Base-by-base conservation (phyloP, 2,329 filamentous ascomycete genomes). In the Chalaropsis ovoidea region DNA sequence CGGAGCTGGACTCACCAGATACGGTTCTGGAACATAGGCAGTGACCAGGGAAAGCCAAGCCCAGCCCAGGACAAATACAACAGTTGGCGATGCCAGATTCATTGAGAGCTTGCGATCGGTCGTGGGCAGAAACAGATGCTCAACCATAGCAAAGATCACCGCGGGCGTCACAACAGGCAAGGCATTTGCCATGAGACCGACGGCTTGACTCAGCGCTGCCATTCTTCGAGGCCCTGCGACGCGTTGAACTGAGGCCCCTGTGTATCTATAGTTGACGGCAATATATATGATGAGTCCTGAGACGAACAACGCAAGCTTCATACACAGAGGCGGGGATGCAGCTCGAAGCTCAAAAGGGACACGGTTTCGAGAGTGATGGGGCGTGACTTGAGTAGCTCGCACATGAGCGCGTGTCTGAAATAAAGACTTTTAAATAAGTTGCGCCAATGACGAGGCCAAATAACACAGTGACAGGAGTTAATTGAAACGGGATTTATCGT, bases 21-120 rank as follows among this genome's bases (percentile, higher is more conserved):
- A 85, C 0, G 82, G 81, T 65, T 81, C 77, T 2, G 80, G 78
- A 22, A 81, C 80, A 22, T 72, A 68, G 43, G 69, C 61, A 41
- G 73, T 74, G 10, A 80, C 76, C 3, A 75, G 69, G 1, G 70
- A 70, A 1, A 78, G 71, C 79, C 79, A 81, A 5, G 70, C 65
- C 39, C 71, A 71, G 10, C 71, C 71, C 0, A 74, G 67, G 7
- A 74, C 13, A 22, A 72, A 73, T 13, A 76, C 61, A 8, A 68
- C 35, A 2, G 52, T 61, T 7, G 61, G 61, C 2, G 39, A 24
- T 3, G 54, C 45, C 6, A 67, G 35, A 49, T 64, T 64, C n/a
- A 47, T 24, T 11, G 47, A 52, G 17, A 63, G 39, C 10, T 47
- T 27, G n/a, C 17, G 60, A 42, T 13, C 39, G 8, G 62, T 31